Base-by-base conservation (phyloP, 1,284 basidiomycete species). In the Marasmius oreades region DNA sequence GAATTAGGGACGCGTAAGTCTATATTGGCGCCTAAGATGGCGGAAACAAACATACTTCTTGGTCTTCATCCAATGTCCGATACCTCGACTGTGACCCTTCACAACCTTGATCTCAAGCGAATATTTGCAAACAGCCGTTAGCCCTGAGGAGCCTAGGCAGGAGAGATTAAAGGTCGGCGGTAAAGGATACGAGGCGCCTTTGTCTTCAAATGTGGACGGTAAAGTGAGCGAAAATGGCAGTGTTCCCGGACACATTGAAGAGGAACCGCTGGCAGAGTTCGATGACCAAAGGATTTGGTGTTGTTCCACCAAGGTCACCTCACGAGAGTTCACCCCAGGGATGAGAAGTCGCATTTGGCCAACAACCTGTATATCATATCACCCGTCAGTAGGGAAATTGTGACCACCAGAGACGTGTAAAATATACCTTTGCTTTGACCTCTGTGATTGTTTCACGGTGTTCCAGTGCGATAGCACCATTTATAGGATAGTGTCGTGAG, bases 81-180 rank as follows among this genome's bases (percentile, higher is more conserved):
- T 52, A 52, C 67, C 72, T 44, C 66, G 69, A 33, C 67, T 66
- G 3, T 69, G 69, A 1, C 60, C 59, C 37, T 73, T 73, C 12
- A 68, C 72, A 28, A 84, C 69, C 11, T 68, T 61, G 33, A 86
- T 63, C 5, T 67, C 71, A 1, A 87, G 62, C 2, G 67, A 68
- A 62, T 87, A 81, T 10, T 66, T 56, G 28, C 58, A 62, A 54
- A 68, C 69, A 18, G 75, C 63, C 52, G 66, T 69, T 20, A 77
- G 39, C 14, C 39, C 39, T 14, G 39, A 67, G 20, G 70, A 56
- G 45, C 71, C 67, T 5, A 70, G 67, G 48, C 67, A 66, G 11
- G 66, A 61, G 26, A 71, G 63, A 8, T 70, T 61, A 65, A 77
- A 83, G 2, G 81, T 74, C 7, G 86, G 85, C 0, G 85, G 85